Evolutionary conservation across 805 yeast genomes (phyloP).

Genomic region (Cyberlindnera maritima): DNA sequence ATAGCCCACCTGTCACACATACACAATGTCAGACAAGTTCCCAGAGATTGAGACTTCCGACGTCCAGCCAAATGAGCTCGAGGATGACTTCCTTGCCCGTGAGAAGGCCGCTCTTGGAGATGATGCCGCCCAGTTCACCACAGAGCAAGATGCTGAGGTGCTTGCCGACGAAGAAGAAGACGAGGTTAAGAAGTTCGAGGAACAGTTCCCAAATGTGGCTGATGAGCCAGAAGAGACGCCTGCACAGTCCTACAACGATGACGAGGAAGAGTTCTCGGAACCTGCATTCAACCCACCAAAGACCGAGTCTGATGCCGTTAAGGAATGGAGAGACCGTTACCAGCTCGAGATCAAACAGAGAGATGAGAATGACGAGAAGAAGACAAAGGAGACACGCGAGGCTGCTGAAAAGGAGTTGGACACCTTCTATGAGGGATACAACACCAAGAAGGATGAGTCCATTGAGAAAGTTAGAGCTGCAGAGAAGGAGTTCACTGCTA

Average conservation of each 20-base stretch:
- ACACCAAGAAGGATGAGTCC: constrained; percentile 72
- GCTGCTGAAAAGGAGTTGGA: constrained; percentile 84
- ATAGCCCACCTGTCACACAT: not conserved
- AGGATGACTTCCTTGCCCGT: constrained; percentile 60
- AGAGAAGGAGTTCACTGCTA: constrained; percentile 65
- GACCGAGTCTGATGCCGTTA: constrained; percentile 53
- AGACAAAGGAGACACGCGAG: constrained; percentile 61
- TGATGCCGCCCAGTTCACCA: constrained; percentile 57
- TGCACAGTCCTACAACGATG: constrained; percentile 17
- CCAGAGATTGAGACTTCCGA: constrained; percentile 58
- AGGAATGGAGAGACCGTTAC: constrained; percentile 81
- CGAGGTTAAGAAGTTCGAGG: constrained; percentile 58
- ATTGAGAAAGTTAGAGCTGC: constrained; percentile 62
- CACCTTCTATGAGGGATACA: constrained; percentile 89
- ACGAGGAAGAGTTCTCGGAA: constrained; percentile 43
- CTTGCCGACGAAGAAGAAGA: constrained; percentile 38
- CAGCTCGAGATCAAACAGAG: constrained; percentile 75
- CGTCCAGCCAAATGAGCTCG: constrained; percentile 29
- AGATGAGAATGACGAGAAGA: constrained; percentile 66
- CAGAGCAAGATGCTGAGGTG: constrained; percentile 55
- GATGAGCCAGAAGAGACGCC: constrained; percentile 22
- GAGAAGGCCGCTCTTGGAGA: constrained; percentile 64
- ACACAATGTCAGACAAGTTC: constrained; percentile 67
- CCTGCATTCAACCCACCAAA: constrained; percentile 28
- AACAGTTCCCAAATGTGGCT: constrained; percentile 60